Conservation (phyloP, 495 filamentous ascomycete species). For the Talaromyces borbonicus region DNA sequence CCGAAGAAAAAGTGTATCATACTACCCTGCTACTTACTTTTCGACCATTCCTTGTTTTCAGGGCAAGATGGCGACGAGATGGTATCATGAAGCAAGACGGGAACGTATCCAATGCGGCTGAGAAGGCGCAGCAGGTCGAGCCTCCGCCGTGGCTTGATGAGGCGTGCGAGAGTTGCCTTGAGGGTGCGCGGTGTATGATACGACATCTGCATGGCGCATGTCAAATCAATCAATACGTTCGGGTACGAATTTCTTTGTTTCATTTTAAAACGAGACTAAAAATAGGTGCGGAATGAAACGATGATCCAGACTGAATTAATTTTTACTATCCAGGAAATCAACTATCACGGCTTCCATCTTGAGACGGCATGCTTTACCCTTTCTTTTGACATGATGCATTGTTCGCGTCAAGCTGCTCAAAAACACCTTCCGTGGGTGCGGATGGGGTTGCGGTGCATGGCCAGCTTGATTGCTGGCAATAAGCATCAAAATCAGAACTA, state of each 20-base stretch:
- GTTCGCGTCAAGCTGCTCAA: constrained; percentile 16
- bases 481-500: constrained; percentile 1
- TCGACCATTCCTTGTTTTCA: constrained; percentile 36
- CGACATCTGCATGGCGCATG: constrained; percentile 27
- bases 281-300: not conserved
- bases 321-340: constrained; percentile 25
- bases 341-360: constrained; percentile 33
- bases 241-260: constrained; percentile 12
- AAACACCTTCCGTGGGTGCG: constrained; percentile 34
- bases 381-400: constrained; percentile 33
- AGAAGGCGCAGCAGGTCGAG: constrained; percentile 19
- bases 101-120: constrained; percentile 8
- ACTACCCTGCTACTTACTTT: constrained; percentile 33
- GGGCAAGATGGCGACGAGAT: constrained; percentile 29
- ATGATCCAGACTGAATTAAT: too few relatives aligned
- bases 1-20: constrained; percentile 27
- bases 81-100: constrained; percentile 11
- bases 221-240: constrained; percentile 24
- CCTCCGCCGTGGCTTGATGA: constrained; percentile 32
- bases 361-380: constrained; percentile 28
- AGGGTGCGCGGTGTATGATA: constrained; percentile 28
- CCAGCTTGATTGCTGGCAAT: constrained; percentile 16
- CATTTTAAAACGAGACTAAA: not conserved
- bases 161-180: constrained; percentile 30
- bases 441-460: constrained; percentile 22